Percentiles rank a stretch among this genome's conserved stretches.
phyloP scores from a whole-genome alignment of 2,329 filamentous ascomycete species.

The Colletotrichum somersetense region DNA sequence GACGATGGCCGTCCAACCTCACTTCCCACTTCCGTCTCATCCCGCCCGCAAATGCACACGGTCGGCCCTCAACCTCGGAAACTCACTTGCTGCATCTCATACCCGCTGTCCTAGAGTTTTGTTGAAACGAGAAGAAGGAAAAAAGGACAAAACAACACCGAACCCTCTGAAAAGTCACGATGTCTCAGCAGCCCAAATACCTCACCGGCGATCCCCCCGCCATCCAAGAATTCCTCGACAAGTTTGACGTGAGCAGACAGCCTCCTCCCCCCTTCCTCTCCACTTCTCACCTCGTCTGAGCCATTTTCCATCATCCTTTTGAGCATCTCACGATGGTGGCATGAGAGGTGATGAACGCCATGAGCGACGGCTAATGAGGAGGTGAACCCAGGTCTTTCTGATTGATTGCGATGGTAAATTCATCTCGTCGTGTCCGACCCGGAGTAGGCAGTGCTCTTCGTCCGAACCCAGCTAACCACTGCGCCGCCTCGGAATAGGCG shows the following conservation, averaged over 20 bases:
- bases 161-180: conserved; percentile 39
- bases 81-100: conserved; percentile 28
- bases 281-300: conserved; percentile 30
- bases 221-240: conserved; percentile 86
- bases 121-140: conserved; percentile 29
- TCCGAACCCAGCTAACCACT: conserved; percentile 20
- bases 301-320: conserved; percentile 19
- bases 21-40: conserved; percentile 15
- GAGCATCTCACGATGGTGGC: conserved; percentile 8
- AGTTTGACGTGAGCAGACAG: conserved; percentile 83
- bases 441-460: conserved; percentile 20
- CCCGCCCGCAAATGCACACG: conserved; percentile 1
- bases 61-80: conserved; percentile 9
- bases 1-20: conserved; percentile 39
- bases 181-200: conserved; percentile 65
- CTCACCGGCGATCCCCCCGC: conserved; percentile 83
- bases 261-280: conserved; percentile 3
- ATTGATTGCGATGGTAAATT: conserved; percentile 94
- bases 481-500: conserved; percentile 67
- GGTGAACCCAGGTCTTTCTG: conserved; percentile 72
- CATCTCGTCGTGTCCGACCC: conserved; percentile 37
- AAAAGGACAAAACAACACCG: not conserved
- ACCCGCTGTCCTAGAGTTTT: not conserved
- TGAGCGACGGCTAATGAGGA: conserved; percentile 32
- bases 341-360: conserved; percentile 34